Evolutionary conservation across 495 filamentous ascomycete genomes (phyloP).

Genomic region (Choiromyces venosus): DNA sequence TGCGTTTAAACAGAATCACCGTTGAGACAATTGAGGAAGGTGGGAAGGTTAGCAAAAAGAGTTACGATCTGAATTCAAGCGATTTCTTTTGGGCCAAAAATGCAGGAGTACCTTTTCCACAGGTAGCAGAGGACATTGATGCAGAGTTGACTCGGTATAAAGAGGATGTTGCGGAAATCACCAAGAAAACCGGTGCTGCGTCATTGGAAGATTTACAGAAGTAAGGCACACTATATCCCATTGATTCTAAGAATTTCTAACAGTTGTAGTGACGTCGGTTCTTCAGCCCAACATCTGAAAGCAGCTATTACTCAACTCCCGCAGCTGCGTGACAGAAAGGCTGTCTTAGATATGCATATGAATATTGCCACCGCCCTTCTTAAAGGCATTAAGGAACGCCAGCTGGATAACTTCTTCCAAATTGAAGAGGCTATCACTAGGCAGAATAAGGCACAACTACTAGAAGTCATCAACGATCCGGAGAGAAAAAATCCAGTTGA

Average conservation of each 20-base stretch:
- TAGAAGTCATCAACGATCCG: constrained; percentile 76
- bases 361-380: constrained; percentile 84
- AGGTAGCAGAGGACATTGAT: constrained; percentile 95
- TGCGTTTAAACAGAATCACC: constrained; percentile 95
- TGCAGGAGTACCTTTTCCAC: constrained; percentile 85
- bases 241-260: constrained; percentile 8
- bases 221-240: constrained; percentile 6
- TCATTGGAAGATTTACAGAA: constrained; percentile 91
- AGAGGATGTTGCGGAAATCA: constrained; percentile 90
- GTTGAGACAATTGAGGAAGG: constrained; percentile 78
- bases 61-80: constrained; percentile 81
- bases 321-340: constrained; percentile 86
- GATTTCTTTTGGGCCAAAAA: constrained; percentile 99
- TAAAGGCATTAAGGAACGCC: constrained; percentile 86
- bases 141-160: constrained; percentile 87
- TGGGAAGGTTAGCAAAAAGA: constrained; percentile 61
- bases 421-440: constrained; percentile 91
- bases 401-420: constrained; percentile 94
- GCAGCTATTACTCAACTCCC: constrained; percentile 88
- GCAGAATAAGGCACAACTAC: constrained; percentile 80
- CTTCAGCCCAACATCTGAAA: constrained; percentile 89
- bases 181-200: constrained; percentile 86
- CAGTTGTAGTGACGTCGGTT: constrained; percentile 58
- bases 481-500: constrained; percentile 77
- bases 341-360: constrained; percentile 96